phyloP scores from a whole-genome alignment of 2,329 filamentous ascomycete genomes.

The Beauveria pseudobassiana region DNA sequence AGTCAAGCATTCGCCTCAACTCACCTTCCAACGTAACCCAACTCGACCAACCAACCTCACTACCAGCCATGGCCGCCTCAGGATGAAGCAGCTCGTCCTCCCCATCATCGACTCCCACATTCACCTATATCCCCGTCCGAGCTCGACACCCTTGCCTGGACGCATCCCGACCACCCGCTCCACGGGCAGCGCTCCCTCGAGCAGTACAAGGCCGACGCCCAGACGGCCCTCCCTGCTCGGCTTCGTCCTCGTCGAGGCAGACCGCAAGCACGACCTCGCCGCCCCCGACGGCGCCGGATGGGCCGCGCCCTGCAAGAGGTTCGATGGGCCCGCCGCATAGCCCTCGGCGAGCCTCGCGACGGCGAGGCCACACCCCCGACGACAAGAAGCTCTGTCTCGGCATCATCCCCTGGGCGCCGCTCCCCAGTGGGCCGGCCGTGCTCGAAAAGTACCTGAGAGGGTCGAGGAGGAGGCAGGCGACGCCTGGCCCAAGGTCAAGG shows the following conservation, averaged over 20 bases:
- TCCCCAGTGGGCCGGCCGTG: constrained; percentile 54
- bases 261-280: constrained; percentile 57
- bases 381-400: constrained; percentile 52
- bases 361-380: constrained; percentile 45
- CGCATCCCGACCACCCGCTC: constrained; percentile 50
- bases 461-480: constrained; percentile 56
- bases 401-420: constrained; percentile 79
- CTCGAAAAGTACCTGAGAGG: constrained; percentile 58
- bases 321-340: constrained; percentile 58
- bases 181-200: constrained; percentile 55
- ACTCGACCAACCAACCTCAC: not conserved
- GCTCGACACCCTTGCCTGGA: constrained; percentile 62
- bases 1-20: not conserved
- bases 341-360: constrained; percentile 47
- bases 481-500: constrained; percentile 62
- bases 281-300: constrained; percentile 49
- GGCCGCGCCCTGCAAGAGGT: constrained; percentile 65
- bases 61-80: not conserved
- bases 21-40: not conserved
- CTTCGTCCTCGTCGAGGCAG: constrained; percentile 78
- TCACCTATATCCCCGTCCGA: constrained; percentile 75
- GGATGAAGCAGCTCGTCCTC: constrained; percentile 30
- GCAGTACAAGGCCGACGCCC: constrained; percentile 50
- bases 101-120: constrained; percentile 85
- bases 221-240: constrained; percentile 46